A percentile compares a stretch with the other conserved stretches of the same genome.
phyloP scores from a whole-genome alignment of 139 green algal species.

The Chlamydomonas schloesseri region DNA sequence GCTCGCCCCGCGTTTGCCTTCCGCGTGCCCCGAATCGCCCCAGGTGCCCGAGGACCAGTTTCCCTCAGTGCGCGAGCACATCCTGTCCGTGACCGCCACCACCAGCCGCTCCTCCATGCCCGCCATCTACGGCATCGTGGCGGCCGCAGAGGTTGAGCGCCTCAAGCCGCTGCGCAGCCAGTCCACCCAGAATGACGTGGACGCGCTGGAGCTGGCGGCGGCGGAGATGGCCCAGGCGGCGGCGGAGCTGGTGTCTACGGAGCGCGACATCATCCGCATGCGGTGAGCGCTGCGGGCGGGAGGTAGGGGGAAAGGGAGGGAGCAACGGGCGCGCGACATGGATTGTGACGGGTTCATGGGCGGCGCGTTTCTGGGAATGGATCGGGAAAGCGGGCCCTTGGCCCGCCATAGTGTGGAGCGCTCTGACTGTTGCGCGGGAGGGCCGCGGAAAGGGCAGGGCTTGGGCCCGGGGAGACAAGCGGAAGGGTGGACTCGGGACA shows the following conservation, averaged over 20 bases:
- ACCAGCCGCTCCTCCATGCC: constrained; percentile 74
- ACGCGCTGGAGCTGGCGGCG: constrained; percentile 85
- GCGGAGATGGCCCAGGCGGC: constrained; percentile 89
- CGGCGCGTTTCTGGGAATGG: no score
- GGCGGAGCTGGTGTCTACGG: constrained; percentile 77
- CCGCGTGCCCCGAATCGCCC: not conserved
- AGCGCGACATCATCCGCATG: constrained; percentile 78
- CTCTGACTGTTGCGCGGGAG: no score
- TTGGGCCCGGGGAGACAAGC: no score
- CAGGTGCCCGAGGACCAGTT: constrained; percentile 56
- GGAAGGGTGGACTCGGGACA: no score
- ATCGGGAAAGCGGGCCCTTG: no score
- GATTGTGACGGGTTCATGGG: no score
- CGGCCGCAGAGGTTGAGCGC: constrained; percentile 72
- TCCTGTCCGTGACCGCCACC: constrained; percentile 66
- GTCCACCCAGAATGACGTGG: constrained; percentile 62
- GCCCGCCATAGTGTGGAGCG: no score
- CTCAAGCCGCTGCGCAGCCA: constrained; percentile 44
- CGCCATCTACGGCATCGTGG: constrained; percentile 86
- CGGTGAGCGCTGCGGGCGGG: not conserved
- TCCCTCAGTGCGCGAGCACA: constrained; percentile 50
- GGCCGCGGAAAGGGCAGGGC: no score
- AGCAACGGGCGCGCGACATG: no score
- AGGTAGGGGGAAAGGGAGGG: not conserved
- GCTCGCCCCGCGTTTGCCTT: no score